Evolutionary conservation across 768 basidiomycete genomes (phyloP).

Genomic region (Tylopilus vinaceipallidus): DNA sequence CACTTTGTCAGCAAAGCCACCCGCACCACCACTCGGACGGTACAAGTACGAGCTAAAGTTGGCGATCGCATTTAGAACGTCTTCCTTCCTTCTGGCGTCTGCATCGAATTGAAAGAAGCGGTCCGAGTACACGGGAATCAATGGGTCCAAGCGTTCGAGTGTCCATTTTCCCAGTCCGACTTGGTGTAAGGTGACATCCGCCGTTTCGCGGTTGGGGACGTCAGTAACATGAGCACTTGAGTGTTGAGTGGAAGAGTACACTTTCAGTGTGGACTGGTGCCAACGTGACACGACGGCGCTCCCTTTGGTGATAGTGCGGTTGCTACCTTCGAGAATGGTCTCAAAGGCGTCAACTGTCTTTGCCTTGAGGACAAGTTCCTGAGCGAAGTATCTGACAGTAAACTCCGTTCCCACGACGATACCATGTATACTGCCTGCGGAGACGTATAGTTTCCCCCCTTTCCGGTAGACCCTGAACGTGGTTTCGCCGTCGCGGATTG

Average conservation of each 20-base stretch:
- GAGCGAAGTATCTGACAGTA: not conserved
- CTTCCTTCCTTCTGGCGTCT: not conserved
- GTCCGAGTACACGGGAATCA: slow-evolving; percentile 10
- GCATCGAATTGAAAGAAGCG: slow-evolving; percentile 3
- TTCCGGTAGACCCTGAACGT: slow-evolving; percentile 16
- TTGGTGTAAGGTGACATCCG: slow-evolving; percentile 6
- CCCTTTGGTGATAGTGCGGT: not conserved
- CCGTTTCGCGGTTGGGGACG: slow-evolving; percentile 9
- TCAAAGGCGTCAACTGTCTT: slow-evolving; percentile 13
- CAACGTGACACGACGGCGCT: slow-evolving; percentile 12
- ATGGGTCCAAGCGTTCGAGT: slow-evolving; percentile 15
- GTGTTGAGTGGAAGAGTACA: slow-evolving; percentile 2
- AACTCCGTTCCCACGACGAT: slow-evolving; percentile 15
- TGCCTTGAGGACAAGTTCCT: slow-evolving; percentile 9
- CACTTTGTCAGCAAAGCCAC: slow-evolving; percentile 12
- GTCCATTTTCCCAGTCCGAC: slow-evolving; percentile 4
- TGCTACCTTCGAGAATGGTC: slow-evolving; percentile 10
- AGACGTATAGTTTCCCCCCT: slow-evolving; percentile 6
- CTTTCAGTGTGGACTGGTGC: slow-evolving; percentile 8
- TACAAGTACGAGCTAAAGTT: slow-evolving; percentile 23
- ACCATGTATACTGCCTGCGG: slow-evolving; percentile 20
- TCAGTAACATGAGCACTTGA: slow-evolving; percentile 3
- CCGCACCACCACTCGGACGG: slow-evolving; percentile 9
- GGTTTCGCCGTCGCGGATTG: slow-evolving; percentile 6
- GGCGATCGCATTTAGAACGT: slow-evolving; percentile 12